Base-by-base conservation (phyloP, 2,329 filamentous ascomycete genomes). In the Byssochlamys sp. region DNA sequence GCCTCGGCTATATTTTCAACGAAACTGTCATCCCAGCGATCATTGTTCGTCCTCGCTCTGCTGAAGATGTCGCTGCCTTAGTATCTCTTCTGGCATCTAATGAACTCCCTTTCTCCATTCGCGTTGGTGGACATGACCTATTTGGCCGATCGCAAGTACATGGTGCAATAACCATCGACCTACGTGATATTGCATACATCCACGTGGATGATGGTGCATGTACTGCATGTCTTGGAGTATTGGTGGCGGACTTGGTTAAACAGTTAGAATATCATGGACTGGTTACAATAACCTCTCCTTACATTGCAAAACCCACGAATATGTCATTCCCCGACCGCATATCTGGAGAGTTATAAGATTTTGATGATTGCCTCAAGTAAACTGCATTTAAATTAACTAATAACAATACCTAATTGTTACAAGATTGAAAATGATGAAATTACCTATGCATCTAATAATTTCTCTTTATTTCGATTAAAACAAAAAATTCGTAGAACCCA, bases 41-140 rank as follows among this genome's bases (percentile, higher is more conserved):
- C 29, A 68, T 71, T 25, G 60, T 66, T 3, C 66, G 64, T 3
- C 69, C 69, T 7, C 60, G 61, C 29, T 63, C 62, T 2, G 64
- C 64, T 6, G 58, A 62, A 14, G 65, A 71, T 58, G 62, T 71
- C 1, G 61, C 61, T 7, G 53, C 54, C 2, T 58, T 71, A 11
- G 52, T 71, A 14, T 48, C 55, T 9, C 61, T 55, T 55, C 39
- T 55, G 25, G 64, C 56, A 52, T 63, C 64, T 61, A 56, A 63
- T 54, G 52, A 55, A 52, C 53, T 57, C 26, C 55, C 53, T 11
- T 66, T 68, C 63, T 63, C 66, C 49, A 58, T 74, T 57, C 62
- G 72, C 54, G 62, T 59, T 25, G 68, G 75, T 9, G 73, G 73
- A 1, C 72, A 75, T 61, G 71, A 73, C 55, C 65, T 71, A 33